phyloP scores from a whole-genome alignment of 257 asterid species.

The Capsicum pubescens region DNA sequence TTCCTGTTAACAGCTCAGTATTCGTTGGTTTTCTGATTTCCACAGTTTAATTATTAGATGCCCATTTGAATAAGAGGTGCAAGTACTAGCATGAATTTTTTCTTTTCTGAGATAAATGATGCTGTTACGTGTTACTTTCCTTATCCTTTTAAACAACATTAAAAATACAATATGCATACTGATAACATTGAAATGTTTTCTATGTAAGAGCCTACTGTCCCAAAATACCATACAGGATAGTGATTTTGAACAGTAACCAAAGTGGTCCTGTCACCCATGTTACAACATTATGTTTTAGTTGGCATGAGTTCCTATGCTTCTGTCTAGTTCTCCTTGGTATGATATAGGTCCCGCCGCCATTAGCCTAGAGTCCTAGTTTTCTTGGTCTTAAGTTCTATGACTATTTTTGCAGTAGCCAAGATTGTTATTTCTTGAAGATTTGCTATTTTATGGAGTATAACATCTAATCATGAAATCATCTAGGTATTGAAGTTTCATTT shows the following conservation, averaged over 20 bases:
- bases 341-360: background rate
- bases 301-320: conserved; percentile 5
- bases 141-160: background rate
- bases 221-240: conserved; percentile 1
- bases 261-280: background rate
- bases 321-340: background rate
- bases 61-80: conserved; percentile 22
- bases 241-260: background rate
- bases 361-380: background rate
- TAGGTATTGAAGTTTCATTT: background rate
- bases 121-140: background rate
- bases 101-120: background rate
- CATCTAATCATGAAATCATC: conserved; percentile 10
- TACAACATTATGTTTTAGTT: background rate
- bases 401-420: background rate
- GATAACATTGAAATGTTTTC: background rate
- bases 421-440: conserved; percentile 17
- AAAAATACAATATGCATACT: background rate
- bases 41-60: background rate
- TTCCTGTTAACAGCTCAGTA: background rate
- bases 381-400: conserved; percentile 11
- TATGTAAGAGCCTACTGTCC: background rate
- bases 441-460: background rate
- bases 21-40: background rate
- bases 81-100: background rate